Conservation (phyloP, 192 early-diverging fungal genomes). For the Diversispora epigaea region DNA sequence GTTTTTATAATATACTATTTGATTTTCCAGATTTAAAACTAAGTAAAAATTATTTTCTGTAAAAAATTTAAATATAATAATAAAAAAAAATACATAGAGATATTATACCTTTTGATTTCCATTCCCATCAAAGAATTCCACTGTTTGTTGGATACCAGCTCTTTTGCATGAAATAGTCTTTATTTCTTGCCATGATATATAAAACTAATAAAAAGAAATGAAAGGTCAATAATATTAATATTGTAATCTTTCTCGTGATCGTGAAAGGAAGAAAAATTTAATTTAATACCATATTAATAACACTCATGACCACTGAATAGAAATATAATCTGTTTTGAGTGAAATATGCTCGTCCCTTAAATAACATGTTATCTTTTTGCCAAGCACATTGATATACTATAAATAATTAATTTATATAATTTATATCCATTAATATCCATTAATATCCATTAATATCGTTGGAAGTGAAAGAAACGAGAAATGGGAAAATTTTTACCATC, state of each 20-base stretch:
- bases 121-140: background rate
- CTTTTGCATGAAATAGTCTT: slow-evolving; percentile 30
- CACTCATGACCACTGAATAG: slow-evolving; percentile 61
- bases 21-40: background rate
- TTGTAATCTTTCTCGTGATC: background rate
- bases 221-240: background rate
- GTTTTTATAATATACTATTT: slow-evolving; percentile 16
- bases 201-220: slow-evolving; percentile 43
- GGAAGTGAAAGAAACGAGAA: background rate
- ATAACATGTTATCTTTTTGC: slow-evolving; percentile 36
- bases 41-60: background rate
- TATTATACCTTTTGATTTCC: background rate
- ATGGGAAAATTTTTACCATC: slow-evolving; percentile 27
- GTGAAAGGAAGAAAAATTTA: background rate
- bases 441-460: background rate
- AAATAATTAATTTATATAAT: slow-evolving; percentile 27
- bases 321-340: slow-evolving; percentile 65
- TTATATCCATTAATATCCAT: background rate
- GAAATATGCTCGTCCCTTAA: slow-evolving; percentile 55
- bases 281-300: slow-evolving; percentile 56
- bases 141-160: background rate
- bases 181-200: slow-evolving; percentile 45
- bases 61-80: background rate
- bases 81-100: background rate
- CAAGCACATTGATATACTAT: slow-evolving; percentile 32